phyloP scores from a whole-genome alignment of 805 yeast species.

The Candida tallmaniae region DNA sequence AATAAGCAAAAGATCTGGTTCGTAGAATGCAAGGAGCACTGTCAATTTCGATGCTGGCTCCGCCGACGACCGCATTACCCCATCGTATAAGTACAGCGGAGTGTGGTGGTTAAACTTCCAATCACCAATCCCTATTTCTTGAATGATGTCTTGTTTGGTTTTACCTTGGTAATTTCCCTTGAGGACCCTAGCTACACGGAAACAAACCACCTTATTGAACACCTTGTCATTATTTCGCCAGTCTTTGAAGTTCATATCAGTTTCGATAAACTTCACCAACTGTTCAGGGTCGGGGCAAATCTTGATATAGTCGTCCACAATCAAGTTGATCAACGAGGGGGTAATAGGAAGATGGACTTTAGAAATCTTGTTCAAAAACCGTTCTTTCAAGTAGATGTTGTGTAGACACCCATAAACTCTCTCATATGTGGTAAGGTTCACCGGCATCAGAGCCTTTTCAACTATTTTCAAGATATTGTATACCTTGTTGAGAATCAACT shows the following conservation, averaged over 20 bases:
- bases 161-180: no score
- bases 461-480: conserved; percentile 18
- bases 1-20: conserved; percentile 5
- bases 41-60: conserved; percentile 2
- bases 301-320: conserved; percentile 31
- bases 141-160: not conserved
- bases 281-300: conserved; percentile 25
- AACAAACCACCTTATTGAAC: conserved; percentile 24
- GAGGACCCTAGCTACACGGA: conserved; percentile 11
- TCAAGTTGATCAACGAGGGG: conserved; percentile 22
- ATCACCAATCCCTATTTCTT: no score
- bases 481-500: conserved; percentile 26
- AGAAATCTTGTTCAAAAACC: conserved; percentile 28
- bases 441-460: conserved; percentile 19
- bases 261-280: conserved; percentile 29
- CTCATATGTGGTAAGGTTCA: conserved; percentile 32
- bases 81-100: conserved; percentile 7
- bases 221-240: conserved; percentile 29
- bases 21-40: conserved; percentile 6
- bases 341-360: conserved; percentile 30
- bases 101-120: conserved; percentile 2
- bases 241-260: conserved; percentile 21
- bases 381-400: conserved; percentile 36
- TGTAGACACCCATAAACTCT: conserved; percentile 34
- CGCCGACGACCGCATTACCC: conserved; percentile 1